Evolutionary conservation across 2,329 filamentous ascomycete genomes (phyloP), one percentile per base, ranked within the genome.

Genomic region (Fusarium sp.): DNA sequence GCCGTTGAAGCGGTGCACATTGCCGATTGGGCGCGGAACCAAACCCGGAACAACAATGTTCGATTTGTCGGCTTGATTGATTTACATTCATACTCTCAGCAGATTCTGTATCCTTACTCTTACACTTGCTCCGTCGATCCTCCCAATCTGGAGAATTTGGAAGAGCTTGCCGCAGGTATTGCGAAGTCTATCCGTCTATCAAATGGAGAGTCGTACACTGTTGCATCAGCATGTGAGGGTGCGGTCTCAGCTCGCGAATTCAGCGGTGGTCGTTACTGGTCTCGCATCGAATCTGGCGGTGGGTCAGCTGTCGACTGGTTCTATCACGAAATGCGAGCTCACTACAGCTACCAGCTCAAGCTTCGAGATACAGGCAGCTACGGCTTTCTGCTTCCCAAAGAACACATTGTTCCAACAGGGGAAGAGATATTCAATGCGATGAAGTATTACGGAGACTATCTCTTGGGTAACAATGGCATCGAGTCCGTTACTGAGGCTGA

Each of bases 291-390:
- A 79, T 88, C 88, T 1, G 90, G 91, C 7, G 95, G 95, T 42
- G 95, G 95, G 6, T 95, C 93, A 54, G 94, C 93, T 4, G 90
- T 98, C 45, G 96, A 98, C 82, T 98, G 93, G 90, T 97, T 99
- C 82, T 97, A 97, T 80, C 93, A 97, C 76, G 92, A 97, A 77
- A 83, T 98, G 69, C 85, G 87, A 51, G 93, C 95, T 23, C 91
- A 90, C 70, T 97, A 94, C 80, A 93, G 94, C 65, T 98, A 97
- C 80, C 96, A 98, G 85, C 92, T 96, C 82, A 98, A 98, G 83
- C 85, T 99, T 33, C 88, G 96, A 54, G 96, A 99, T 80, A 96
- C 93, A 0, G 96, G 96, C 15, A 96, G 91, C 79, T 98, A 98
- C 80, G 96, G 96, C 0, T 99, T 98, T 80, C 84, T 99, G 52